phyloP scores from a whole-genome alignment of 768 basidiomycete genomes.

The Macrolepiota albuminosa region DNA sequence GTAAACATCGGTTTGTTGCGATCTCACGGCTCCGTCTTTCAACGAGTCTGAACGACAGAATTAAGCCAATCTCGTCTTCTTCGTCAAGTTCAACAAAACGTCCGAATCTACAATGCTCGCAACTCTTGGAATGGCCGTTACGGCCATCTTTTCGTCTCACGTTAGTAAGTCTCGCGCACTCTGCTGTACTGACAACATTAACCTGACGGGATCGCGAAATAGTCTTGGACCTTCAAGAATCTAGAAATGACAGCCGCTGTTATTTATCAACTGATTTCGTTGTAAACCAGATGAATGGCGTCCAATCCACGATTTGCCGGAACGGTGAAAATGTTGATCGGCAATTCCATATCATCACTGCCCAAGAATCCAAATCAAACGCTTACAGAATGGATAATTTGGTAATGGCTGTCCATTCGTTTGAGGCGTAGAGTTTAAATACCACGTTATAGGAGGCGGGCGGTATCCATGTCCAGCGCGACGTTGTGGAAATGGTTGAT shows the following conservation, averaged over 20 bases:
- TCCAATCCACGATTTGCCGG: slow-evolving; percentile 11
- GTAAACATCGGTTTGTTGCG: slow-evolving; percentile 14
- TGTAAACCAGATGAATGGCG: slow-evolving; percentile 6
- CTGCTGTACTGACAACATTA: background rate
- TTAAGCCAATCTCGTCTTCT: slow-evolving; percentile 17
- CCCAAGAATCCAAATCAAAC: slow-evolving; percentile 10
- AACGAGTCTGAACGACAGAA: background rate
- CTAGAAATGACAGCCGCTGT: background rate
- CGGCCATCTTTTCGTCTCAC: slow-evolving; percentile 15
- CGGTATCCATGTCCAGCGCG: slow-evolving; percentile 14
- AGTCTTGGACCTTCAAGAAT: slow-evolving; percentile 16
- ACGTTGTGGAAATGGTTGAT: slow-evolving; percentile 14
- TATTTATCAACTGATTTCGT: slow-evolving; percentile 5
- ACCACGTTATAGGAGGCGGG: slow-evolving; percentile 4
- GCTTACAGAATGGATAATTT: slow-evolving; percentile 12
- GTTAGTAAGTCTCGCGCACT: slow-evolving; percentile 13
- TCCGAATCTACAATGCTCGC: slow-evolving; percentile 19
- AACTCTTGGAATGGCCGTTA: slow-evolving; percentile 18
- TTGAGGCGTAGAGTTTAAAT: background rate
- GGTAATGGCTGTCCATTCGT: background rate
- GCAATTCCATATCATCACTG: slow-evolving; percentile 8
- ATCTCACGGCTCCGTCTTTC: background rate
- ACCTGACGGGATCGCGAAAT: background rate
- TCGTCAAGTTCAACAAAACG: slow-evolving; percentile 15
- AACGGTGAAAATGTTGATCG: slow-evolving; percentile 14